Evolutionary conservation across 2,329 filamentous ascomycete species (phyloP).

Genomic region (Exophiala calicioides): DNA sequence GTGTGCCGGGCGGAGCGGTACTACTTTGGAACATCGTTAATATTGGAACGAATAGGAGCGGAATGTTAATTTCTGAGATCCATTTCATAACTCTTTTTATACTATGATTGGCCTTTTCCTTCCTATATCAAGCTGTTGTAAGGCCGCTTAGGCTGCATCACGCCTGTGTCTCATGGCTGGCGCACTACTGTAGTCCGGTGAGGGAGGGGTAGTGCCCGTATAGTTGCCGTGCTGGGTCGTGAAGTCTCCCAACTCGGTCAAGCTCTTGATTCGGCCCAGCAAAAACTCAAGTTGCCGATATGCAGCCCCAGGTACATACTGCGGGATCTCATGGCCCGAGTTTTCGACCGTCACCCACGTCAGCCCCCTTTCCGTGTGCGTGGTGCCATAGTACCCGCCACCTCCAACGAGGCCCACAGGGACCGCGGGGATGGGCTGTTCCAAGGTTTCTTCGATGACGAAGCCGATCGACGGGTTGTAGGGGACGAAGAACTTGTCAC

Average conservation of each 20-base stretch:
- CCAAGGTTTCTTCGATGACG: conserved; percentile 27
- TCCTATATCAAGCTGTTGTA: too few species aligned
- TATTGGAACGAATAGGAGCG: too few species aligned
- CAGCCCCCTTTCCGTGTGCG: conserved; percentile 47
- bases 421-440: conserved; percentile 33
- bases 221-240: conserved; percentile 24
- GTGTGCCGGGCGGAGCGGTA: too few species aligned
- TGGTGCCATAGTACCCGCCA: conserved; percentile 44
- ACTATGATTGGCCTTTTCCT: too few species aligned
- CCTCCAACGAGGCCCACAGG: conserved; percentile 39
- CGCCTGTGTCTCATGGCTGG: too few species aligned
- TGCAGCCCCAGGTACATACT: conserved; percentile 67
- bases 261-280: conserved; percentile 58
- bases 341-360: conserved; percentile 39
- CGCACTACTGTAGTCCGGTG: too few species aligned
- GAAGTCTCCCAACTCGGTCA: conserved; percentile 21
- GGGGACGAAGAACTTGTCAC: conserved; percentile 43
- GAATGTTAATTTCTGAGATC: too few species aligned
- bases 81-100: too few species aligned
- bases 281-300: conserved; percentile 75
- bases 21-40: too few species aligned
- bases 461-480: conserved; percentile 46
- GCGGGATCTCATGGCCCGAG: conserved; percentile 48
- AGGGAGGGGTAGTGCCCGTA: conserved; percentile 18
- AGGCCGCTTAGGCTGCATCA: too few species aligned